Conservation (phyloP, 73 alveolate genomes). For the Durusdinium trenchii region DNA sequence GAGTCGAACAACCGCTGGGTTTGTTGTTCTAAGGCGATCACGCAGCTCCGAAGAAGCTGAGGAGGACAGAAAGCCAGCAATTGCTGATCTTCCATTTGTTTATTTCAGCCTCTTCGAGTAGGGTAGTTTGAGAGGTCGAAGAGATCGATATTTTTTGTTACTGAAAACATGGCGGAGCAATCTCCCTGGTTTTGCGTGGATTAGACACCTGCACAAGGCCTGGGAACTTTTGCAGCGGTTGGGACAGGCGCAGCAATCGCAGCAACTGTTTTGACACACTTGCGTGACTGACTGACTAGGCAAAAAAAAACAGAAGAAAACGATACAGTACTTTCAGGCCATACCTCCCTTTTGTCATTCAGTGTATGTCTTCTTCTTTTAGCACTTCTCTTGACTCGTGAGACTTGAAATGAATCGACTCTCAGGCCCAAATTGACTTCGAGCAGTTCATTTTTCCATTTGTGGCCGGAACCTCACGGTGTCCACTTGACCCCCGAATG, state of each 20-base stretch:
- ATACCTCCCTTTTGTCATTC: too few relatives aligned
- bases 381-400: neutral
- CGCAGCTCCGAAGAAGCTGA: too few relatives aligned
- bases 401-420: neutral
- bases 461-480: conserved; percentile 6
- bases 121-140: neutral
- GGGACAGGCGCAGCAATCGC: conserved; percentile 22
- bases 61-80: too few relatives aligned
- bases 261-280: neutral
- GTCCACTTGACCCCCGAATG: too few relatives aligned
- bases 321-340: too few relatives aligned
- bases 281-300: neutral
- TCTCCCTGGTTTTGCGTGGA: too few relatives aligned
- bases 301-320: too few relatives aligned
- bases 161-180: neutral
- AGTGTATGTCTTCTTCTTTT: too few relatives aligned
- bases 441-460: conserved; percentile 81
- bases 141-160: neutral
- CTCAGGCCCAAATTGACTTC: conserved; percentile 76
- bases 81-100: too few relatives aligned
- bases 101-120: too few relatives aligned
- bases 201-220: conserved; percentile 34
- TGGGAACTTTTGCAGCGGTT: conserved; percentile 89
- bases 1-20: too few relatives aligned
- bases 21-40: too few relatives aligned